These are phyloP conservation scores for Lathyrus tuberosus DNA, from an alignment of 306 rosid species.

Conservation along the genomic window DNA sequence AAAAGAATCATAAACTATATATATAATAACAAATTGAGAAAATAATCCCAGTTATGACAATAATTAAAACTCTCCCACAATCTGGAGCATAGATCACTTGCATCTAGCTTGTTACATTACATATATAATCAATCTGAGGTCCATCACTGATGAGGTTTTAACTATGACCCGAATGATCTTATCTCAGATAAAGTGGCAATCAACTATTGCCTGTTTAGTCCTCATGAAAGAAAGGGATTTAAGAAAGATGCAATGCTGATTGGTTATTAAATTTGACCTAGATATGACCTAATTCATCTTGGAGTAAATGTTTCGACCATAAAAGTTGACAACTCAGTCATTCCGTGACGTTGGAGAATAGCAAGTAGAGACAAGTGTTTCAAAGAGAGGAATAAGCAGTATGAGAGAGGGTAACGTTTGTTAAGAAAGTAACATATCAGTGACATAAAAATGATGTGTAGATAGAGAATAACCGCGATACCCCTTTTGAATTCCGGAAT, in stretches of 20 bases:
- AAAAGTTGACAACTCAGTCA: neutral
- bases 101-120: conserved; percentile 5
- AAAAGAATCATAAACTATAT: conserved; percentile 1
- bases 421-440: neutral
- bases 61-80: neutral
- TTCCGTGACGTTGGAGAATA: too few relatives aligned
- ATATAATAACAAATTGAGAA: neutral
- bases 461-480: neutral
- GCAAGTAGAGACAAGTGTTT: too few relatives aligned
- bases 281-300: neutral
- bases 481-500: neutral
- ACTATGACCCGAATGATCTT: conserved; percentile 1
- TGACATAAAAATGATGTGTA: neutral
- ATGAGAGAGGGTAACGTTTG: neutral
- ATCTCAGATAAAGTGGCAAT: neutral
- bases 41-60: neutral
- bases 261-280: neutral
- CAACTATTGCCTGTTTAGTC: neutral
- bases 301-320: neutral
- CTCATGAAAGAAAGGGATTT: neutral
- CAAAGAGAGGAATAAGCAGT: neutral
- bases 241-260: neutral
- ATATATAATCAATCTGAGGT: conserved; percentile 5
- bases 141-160: neutral
- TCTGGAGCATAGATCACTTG: neutral